Base-by-base conservation (phyloP, 306 rosid genomes). In the Malus asiatica region DNA sequence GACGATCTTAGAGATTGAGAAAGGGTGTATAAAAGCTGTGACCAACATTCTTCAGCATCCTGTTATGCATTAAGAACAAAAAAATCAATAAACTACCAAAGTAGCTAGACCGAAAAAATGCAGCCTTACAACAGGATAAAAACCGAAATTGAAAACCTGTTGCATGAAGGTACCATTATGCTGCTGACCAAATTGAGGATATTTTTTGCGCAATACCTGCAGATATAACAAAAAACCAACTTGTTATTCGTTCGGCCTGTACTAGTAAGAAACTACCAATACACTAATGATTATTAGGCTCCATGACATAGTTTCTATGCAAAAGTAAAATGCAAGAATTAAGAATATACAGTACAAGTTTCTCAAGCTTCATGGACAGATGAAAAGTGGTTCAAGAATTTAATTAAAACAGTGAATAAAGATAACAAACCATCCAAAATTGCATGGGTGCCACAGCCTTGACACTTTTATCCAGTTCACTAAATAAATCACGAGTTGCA, bases 21-120 rank as follows among this genome's bases (percentile, higher is more conserved):
- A 78, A 96, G 97, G 4, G 97, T 93, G 87, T 90, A 92, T 29
- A 96, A 76, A 88, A 96, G 89, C 82, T 96, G 99, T 25, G 99
- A 90, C 99, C 99, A 96, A 88, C 99, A 96, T 84, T 96, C 99
- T 92, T 96, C 98, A 79, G 99, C 98, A 77, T 96, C 99, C 99
- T 96, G 86, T 83, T 23, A 74, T 68, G 71, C 70, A 83, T 55
- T 79, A 62, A 72, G 75, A 70, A 66, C 60, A 30, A 82, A 74
- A 38, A 15, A 29, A 68, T 73, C 73, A 67, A 44, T 23, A 72
- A 42, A 81, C 66, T 45, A 76, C 59, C 71, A 40, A 44, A 75
- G 62, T 7, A 67, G 53, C 64, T 66, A 53, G 61, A 73, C 40
- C 4, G 57, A 58, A 75, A 68, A 65, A 45, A n/a, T 19, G 23